These are phyloP conservation scores for Rhodotorula sp. DNA, from an alignment of 1,284 basidiomycete genomes.

Conservation along the genomic window DNA sequence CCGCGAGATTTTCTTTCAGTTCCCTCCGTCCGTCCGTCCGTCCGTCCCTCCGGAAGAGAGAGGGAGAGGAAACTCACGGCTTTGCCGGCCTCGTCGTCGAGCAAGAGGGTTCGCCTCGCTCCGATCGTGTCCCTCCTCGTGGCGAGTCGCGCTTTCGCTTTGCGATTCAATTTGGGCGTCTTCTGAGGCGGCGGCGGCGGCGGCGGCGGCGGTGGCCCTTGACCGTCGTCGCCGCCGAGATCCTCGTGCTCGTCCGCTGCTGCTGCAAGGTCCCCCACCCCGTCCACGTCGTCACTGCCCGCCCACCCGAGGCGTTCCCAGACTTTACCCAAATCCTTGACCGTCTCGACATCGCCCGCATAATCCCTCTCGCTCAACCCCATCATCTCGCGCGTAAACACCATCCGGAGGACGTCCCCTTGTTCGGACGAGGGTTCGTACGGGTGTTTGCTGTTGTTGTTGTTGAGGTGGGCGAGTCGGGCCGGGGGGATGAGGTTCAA, in stretches of 20 bases:
- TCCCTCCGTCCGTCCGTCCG: too few species aligned
- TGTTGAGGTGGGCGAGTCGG: not conserved
- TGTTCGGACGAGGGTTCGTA: conserved; percentile 4
- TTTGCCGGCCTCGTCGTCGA: conserved; percentile 35
- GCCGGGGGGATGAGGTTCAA: conserved; percentile 21
- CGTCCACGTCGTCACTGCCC: not conserved
- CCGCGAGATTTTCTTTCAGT: too few species aligned
- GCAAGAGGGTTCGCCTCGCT: conserved; percentile 26
- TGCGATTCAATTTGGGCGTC: not conserved
- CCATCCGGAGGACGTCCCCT: conserved; percentile 27
- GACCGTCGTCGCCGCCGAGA: too few species aligned
- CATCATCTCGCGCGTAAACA: conserved; percentile 33
- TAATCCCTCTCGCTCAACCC: conserved; percentile 28
- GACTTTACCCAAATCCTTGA: conserved; percentile 28
- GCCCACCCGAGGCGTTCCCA: conserved; percentile 17
- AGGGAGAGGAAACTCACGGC: conserved; percentile 11
- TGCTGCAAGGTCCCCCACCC: not conserved
- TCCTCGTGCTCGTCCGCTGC: not conserved
- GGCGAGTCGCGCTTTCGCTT: not conserved
- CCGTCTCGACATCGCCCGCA: conserved; percentile 29
- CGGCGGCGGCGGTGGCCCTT: too few species aligned
- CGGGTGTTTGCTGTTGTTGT: not conserved
- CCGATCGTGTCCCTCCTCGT: conserved; percentile 9
- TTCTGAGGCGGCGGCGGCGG: not conserved
- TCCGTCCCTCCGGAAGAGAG: not conserved